Evolutionary conservation across 371 early-diverging fungal genomes (phyloP).

Genomic region (Sporodiniella umbellata): DNA sequence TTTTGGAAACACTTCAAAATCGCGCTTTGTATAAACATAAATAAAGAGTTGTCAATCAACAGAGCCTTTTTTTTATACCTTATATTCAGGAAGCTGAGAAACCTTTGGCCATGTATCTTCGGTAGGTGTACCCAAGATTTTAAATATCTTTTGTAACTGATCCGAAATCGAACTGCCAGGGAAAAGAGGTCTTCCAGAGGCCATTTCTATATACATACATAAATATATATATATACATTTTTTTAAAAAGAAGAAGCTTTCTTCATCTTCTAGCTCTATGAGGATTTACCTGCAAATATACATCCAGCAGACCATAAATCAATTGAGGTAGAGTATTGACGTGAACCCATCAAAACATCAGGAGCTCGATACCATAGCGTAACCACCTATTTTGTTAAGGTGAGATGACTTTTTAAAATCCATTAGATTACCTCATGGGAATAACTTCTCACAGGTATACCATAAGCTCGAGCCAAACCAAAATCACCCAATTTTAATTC

Average conservation of each 20-base stretch:
- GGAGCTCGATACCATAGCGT: constrained; percentile 97
- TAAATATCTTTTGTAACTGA: constrained; percentile 89
- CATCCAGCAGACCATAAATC: constrained; percentile 99
- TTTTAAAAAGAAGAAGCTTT: constrained; percentile 12
- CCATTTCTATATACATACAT: no score
- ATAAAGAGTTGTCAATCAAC: not conserved
- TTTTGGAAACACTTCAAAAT: constrained; percentile 72
- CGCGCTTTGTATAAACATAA: constrained; percentile 31
- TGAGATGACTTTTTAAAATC: no score
- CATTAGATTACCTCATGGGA: constrained; percentile 96
- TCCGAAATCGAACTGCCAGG: constrained; percentile 91
- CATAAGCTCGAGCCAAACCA: constrained; percentile 96
- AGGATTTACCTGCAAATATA: constrained; percentile 77
- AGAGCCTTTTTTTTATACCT: constrained; percentile 27
- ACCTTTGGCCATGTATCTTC: constrained; percentile 91
- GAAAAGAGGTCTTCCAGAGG: constrained; percentile 92
- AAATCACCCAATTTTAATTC: constrained; percentile 97
- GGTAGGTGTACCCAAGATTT: constrained; percentile 87
- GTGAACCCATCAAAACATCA: constrained; percentile 98
- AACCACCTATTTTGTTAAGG: constrained; percentile 62
- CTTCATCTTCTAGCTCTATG: not conserved
- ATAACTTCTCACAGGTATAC: constrained; percentile 95
- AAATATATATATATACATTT: no score
- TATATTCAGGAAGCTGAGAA: constrained; percentile 90
- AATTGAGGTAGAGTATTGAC: constrained; percentile 96